These are phyloP conservation scores for Candolleomyces aberdarensis DNA, from an alignment of 768 basidiomycete species.

Conservation along the genomic window DNA sequence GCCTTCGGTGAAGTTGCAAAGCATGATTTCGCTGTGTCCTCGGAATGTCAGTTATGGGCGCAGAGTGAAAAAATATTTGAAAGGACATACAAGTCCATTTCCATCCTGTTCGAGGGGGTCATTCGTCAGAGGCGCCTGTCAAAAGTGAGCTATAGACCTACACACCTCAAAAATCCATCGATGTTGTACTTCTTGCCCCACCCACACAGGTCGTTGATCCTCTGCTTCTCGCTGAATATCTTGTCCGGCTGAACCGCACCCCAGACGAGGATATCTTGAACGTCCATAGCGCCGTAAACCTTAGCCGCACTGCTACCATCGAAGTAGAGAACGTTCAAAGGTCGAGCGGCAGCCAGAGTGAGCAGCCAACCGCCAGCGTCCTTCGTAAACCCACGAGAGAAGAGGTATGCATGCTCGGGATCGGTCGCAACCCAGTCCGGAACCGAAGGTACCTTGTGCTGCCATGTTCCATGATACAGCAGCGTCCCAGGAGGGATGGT, in stretches of 20 bases:
- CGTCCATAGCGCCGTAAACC: constrained; percentile 41
- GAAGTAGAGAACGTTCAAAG: constrained; percentile 48
- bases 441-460: constrained; percentile 14
- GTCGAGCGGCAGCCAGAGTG: constrained; percentile 32
- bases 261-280: constrained; percentile 47
- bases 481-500: constrained; percentile 4
- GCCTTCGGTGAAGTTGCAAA: neutral
- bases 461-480: constrained; percentile 5
- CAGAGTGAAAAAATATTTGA: neutral
- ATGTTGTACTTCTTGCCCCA: constrained; percentile 40
- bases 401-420: constrained; percentile 37
- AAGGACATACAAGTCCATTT: neutral
- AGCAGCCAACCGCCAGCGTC: constrained; percentile 35
- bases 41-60: neutral
- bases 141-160: neutral
- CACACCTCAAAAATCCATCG: constrained; percentile 45
- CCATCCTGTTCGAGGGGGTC: neutral
- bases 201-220: constrained; percentile 37
- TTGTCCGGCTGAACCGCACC: constrained; percentile 25
- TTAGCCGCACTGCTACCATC: constrained; percentile 51
- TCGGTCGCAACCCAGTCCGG: constrained; percentile 39
- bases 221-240: constrained; percentile 26
- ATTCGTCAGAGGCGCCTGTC: neutral
- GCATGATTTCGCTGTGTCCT: constrained; percentile 1
- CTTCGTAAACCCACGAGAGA: constrained; percentile 25